phyloP scores from a whole-genome alignment of 345 rosid genomes.

The Mercurialis annua region DNA sequence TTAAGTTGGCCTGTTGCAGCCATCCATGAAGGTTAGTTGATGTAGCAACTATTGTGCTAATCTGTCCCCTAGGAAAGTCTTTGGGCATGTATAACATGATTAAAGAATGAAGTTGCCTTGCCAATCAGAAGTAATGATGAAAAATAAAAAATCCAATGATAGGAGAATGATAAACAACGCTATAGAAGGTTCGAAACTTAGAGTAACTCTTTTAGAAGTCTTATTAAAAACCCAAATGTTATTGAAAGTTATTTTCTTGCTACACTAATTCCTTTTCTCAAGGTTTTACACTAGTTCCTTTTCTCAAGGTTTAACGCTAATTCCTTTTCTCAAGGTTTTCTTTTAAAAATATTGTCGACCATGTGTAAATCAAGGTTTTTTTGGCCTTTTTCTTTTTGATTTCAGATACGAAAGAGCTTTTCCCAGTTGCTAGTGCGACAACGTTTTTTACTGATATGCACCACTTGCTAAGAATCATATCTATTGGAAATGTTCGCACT shows the following conservation, averaged over 20 bases:
- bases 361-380: slow-evolving; percentile 7
- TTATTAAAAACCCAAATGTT: background rate
- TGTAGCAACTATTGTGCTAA: background rate
- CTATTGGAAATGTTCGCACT: slow-evolving; percentile 49
- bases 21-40: background rate
- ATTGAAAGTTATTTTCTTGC: background rate
- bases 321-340: background rate
- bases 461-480: slow-evolving; percentile 39
- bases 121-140: background rate
- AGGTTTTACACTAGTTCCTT: background rate
- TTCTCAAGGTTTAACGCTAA: background rate
- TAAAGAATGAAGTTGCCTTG: slow-evolving; percentile 1
- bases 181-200: background rate
- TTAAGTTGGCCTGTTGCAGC: background rate
- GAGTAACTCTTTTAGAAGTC: background rate
- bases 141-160: background rate
- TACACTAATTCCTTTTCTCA: background rate
- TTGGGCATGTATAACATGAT: background rate
- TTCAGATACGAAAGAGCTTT: slow-evolving; percentile 41
- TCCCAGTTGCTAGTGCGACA: slow-evolving; percentile 48
- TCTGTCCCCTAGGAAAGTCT: background rate
- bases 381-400: background rate
- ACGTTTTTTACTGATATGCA: slow-evolving; percentile 52
- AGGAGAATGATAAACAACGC: background rate
- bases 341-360: background rate